Percentiles rank a stretch among this genome's conserved stretches.
Evolutionary conservation across 1,139 yeast genomes (phyloP).

Genomic region (Suhomyces bolitotheri): DNA sequence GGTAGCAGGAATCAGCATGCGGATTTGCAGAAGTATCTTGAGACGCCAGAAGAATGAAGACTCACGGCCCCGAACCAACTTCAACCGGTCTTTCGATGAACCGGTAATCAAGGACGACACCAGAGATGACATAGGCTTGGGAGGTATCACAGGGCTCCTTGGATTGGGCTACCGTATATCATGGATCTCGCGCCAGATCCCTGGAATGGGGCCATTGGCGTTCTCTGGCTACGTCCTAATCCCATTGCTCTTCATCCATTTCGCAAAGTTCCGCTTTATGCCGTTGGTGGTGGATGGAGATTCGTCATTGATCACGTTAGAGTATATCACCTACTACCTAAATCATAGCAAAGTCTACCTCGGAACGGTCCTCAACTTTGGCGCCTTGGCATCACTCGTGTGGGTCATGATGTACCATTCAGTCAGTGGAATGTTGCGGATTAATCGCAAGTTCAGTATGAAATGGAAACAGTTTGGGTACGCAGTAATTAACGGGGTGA

Average conservation of each 20-base stretch:
- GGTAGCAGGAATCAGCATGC: conserved; percentile 51
- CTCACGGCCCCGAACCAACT: neutral
- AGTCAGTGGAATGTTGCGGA: conserved; percentile 38
- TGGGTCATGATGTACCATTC: conserved; percentile 36
- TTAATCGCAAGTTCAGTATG: conserved; percentile 28
- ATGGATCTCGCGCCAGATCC: conserved; percentile 35
- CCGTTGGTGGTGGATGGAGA: conserved; percentile 66
- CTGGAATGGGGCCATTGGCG: conserved; percentile 48
- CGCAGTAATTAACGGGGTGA: conserved; percentile 26
- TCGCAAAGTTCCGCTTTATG: conserved; percentile 44
- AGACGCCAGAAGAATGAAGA: conserved; percentile 13
- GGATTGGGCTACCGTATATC: conserved; percentile 57
- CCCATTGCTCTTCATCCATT: conserved; percentile 50
- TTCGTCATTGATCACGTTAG: conserved; percentile 55
- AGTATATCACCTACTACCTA: conserved; percentile 51
- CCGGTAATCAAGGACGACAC: conserved; percentile 27
- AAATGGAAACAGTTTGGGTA: conserved; percentile 40
- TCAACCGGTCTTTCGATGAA: conserved; percentile 11
- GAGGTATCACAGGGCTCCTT: conserved; percentile 54
- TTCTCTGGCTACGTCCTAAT: conserved; percentile 60
- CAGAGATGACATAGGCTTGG: conserved; percentile 55
- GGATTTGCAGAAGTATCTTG: conserved; percentile 23
- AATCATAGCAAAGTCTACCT: conserved; percentile 20
- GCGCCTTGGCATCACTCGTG: conserved; percentile 23
- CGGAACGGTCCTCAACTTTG: conserved; percentile 25